Percentiles rank a stretch among this genome's conserved stretches.
phyloP scores from a whole-genome alignment of 805 yeast species.

The Kuraishia piskuri region DNA sequence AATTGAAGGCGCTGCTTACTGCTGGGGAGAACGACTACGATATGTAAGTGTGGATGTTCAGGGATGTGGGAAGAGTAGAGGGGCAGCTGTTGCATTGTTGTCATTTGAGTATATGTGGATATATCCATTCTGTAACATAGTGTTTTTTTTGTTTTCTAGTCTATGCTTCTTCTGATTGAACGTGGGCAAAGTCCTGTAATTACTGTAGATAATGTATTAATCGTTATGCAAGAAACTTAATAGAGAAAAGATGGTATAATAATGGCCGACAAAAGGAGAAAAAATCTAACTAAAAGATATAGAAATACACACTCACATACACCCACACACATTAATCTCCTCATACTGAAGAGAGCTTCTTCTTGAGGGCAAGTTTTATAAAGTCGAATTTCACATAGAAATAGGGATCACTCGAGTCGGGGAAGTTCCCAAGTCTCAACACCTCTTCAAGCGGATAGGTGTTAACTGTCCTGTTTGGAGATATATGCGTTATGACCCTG shows the following conservation, averaged over 20 bases:
- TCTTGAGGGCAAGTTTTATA: slow-evolving; percentile 61
- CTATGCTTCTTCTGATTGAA: not conserved
- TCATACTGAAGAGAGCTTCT: slow-evolving; percentile 12
- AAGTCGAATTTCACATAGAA: slow-evolving; percentile 41
- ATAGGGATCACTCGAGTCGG: slow-evolving; percentile 33
- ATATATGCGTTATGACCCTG: slow-evolving; percentile 68
- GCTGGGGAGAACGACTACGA: slow-evolving; percentile 40
- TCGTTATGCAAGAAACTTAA: slow-evolving; percentile 13
- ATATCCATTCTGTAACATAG: not conserved
- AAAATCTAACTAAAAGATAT: not conserved
- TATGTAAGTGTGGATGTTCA: slow-evolving; percentile 4
- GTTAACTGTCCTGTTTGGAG: slow-evolving; percentile 64
- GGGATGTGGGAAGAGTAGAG: not conserved
- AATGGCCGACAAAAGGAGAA: not conserved
- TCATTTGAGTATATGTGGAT: not conserved
- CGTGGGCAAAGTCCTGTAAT: not conserved
- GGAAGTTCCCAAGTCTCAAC: slow-evolving; percentile 32
- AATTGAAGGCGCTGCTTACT: slow-evolving; percentile 63
- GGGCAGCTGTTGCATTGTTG: too few species aligned
- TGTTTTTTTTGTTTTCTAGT: not conserved
- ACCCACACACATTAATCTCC: not conserved
- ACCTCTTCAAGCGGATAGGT: slow-evolving; percentile 49
- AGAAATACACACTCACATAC: too few species aligned
- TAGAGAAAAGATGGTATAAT: slow-evolving; percentile 13
- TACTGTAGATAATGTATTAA: not conserved